Conservation (phyloP, 2,329 filamentous ascomycete genomes). For the Daldinia sp. region DNA sequence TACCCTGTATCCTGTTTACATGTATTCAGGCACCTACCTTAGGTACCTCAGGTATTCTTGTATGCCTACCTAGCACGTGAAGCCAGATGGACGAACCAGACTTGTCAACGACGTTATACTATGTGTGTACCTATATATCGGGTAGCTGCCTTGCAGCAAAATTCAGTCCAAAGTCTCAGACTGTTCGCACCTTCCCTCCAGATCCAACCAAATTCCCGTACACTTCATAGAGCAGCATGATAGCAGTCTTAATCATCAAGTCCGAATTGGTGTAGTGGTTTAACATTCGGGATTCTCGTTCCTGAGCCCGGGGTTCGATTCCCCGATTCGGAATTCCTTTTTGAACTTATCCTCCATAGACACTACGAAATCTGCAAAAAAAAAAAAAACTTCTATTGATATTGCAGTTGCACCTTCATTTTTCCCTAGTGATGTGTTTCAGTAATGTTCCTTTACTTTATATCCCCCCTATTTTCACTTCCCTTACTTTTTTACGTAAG, state of each 20-base stretch:
- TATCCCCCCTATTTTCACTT: no score
- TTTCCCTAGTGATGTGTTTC: no score
- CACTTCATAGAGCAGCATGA: neutral
- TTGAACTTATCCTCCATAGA: no score
- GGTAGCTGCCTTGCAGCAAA: neutral
- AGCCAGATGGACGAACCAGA: neutral
- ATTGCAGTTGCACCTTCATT: no score
- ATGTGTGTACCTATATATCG: neutral
- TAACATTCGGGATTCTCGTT: conserved; percentile 44
- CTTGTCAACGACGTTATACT: no score
- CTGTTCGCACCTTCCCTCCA: neutral
- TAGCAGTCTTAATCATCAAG: neutral
- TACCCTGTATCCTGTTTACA: no score
- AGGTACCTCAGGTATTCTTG: neutral
- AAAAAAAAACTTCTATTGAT: no score
- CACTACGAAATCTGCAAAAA: no score
- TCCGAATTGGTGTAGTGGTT: conserved; percentile 49
- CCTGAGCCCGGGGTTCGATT: conserved; percentile 44
- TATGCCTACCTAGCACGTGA: neutral
- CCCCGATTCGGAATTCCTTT: conserved; percentile 39
- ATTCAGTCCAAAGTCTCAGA: neutral
- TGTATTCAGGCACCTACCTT: no score
- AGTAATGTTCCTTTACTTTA: no score
- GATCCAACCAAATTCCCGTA: neutral
- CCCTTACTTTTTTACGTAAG: no score